These are phyloP conservation scores for Collybiopsis luxurians DNA, from an alignment of 768 basidiomycete genomes.

Conservation along the genomic window DNA sequence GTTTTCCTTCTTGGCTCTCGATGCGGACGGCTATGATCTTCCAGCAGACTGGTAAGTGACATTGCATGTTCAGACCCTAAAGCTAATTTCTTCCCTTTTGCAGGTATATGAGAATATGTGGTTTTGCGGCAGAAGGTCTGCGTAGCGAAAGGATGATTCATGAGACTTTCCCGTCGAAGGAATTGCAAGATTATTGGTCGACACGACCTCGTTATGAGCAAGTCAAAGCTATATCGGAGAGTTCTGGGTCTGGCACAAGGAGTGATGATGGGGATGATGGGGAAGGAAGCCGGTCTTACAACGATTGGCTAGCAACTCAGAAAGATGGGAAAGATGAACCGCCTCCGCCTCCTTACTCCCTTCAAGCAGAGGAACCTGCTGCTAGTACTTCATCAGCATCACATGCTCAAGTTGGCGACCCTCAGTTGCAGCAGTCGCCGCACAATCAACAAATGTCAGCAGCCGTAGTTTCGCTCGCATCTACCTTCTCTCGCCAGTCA, in stretches of 20 bases:
- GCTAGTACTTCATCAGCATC: background rate
- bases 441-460: background rate
- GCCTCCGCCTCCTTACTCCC: slow-evolving; percentile 70
- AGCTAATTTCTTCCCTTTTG: slow-evolving; percentile 1
- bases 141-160: slow-evolving; percentile 60
- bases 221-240: slow-evolving; percentile 25
- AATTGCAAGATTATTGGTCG: slow-evolving; percentile 74
- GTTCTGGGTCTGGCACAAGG: slow-evolving; percentile 27
- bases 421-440: background rate
- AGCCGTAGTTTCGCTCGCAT: background rate
- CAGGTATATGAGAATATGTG: slow-evolving; percentile 79
- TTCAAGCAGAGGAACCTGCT: slow-evolving; percentile 38
- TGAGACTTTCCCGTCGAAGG: slow-evolving; percentile 67
- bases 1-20: slow-evolving; percentile 66
- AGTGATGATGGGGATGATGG: slow-evolving; percentile 17
- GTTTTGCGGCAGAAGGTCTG: slow-evolving; percentile 67
- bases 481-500: slow-evolving; percentile 3
- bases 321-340: slow-evolving; percentile 45
- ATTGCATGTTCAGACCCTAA: background rate
- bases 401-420: slow-evolving; percentile 3
- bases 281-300: slow-evolving; percentile 35
- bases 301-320: slow-evolving; percentile 47
- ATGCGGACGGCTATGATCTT: slow-evolving; percentile 74
- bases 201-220: slow-evolving; percentile 58
- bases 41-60: slow-evolving; percentile 73